Evolutionary conservation across 1,284 basidiomycete genomes (phyloP).

Genomic region (Boletus holoroseus): DNA sequence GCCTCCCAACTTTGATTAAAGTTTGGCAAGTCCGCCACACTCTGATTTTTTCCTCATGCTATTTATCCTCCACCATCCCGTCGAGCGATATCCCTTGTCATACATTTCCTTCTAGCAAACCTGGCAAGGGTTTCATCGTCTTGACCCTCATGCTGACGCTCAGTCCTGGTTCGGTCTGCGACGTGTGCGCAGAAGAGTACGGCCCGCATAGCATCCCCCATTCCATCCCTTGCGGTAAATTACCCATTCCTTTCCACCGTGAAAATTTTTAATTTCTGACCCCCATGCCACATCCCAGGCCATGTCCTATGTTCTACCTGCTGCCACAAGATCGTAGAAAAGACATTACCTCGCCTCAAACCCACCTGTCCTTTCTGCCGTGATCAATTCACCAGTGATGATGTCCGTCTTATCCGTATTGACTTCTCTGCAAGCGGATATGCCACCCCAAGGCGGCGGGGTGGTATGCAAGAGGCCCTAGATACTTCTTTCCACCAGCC

Average conservation of each 20-base stretch:
- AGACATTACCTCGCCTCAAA: constrained; percentile 57
- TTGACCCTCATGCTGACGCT: constrained; percentile 65
- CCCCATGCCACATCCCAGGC: constrained; percentile 39
- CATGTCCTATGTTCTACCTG: constrained; percentile 71
- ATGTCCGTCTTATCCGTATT: constrained; percentile 68
- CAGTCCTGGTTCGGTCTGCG: constrained; percentile 71
- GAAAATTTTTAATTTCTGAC: constrained; percentile 15
- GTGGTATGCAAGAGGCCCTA: constrained; percentile 43
- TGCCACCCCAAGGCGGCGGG: constrained; percentile 54
- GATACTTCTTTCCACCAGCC: constrained; percentile 45
- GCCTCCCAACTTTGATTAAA: constrained; percentile 28
- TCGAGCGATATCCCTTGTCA: constrained; percentile 35
- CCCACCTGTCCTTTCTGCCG: constrained; percentile 78
- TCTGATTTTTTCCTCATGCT: constrained; percentile 28
- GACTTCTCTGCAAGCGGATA: constrained; percentile 63
- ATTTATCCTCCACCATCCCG: constrained; percentile 35
- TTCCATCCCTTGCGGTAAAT: constrained; percentile 70
- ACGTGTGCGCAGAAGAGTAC: constrained; percentile 80
- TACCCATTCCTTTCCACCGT: constrained; percentile 1
- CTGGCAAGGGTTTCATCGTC: constrained; percentile 36
- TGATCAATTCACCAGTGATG: constrained; percentile 58
- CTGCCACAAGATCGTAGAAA: constrained; percentile 73
- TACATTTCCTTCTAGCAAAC: constrained; percentile 30
- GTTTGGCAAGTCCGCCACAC: constrained; percentile 15
- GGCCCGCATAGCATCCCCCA: constrained; percentile 66